Evolutionary conservation across 441 rosid species (phyloP).

Genomic region (Cnidoscolus chayamansa): DNA sequence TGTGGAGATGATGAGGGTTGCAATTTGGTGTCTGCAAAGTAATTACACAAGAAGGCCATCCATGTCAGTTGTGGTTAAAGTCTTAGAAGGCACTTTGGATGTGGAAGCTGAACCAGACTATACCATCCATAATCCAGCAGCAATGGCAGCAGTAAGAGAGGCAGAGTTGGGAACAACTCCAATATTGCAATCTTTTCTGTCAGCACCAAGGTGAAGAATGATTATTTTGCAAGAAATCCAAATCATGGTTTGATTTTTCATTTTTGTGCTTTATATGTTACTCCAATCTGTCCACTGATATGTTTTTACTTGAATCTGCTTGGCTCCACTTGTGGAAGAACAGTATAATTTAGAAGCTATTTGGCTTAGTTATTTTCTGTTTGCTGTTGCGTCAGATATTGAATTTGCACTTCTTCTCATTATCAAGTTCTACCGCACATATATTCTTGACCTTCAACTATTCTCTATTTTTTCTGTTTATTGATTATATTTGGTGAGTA

Average conservation of each 20-base stretch:
- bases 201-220: conserved; percentile 17
- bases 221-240: background rate
- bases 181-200: conserved; percentile 1
- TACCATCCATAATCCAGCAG: background rate
- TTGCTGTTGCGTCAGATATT: too few relatives aligned
- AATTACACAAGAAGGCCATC: conserved; percentile 19
- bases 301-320: too few relatives aligned
- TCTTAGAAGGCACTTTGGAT: conserved; percentile 13
- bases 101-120: conserved; percentile 14
- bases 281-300: background rate
- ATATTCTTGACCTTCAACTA: too few relatives aligned
- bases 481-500: too few relatives aligned
- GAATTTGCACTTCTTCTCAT: too few relatives aligned
- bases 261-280: background rate
- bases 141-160: background rate
- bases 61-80: conserved; percentile 16
- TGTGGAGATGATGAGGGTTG: conserved; percentile 18
- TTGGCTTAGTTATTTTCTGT: too few relatives aligned
- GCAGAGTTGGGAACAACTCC: background rate
- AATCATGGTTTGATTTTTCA: background rate
- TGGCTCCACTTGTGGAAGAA: too few relatives aligned
- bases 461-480: too few relatives aligned
- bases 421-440: too few relatives aligned
- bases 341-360: too few relatives aligned
- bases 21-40: conserved; percentile 23